Base-by-base conservation (phyloP, 495 filamentous ascomycete species). In the Bacidia gigantensis region DNA sequence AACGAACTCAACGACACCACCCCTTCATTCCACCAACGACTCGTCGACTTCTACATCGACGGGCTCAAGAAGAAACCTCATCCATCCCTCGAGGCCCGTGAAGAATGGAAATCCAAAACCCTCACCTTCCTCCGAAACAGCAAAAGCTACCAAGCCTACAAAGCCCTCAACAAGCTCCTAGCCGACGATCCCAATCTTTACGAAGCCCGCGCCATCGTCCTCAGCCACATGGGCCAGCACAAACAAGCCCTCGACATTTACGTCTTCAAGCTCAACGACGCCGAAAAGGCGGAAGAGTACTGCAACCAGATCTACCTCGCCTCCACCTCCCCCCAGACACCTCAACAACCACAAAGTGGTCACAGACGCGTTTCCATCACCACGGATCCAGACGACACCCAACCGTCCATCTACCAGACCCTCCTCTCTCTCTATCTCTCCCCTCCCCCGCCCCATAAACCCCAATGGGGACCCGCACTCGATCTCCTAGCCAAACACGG, bases 191-290 rank as follows among this genome's bases (percentile, higher is more conserved):
- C 89, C 0, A 72, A 79, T 12, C 93, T 92, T 63, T 94, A 83
- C 67, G 92, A 97, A 65, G 82, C 87, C 3, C 82, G 89, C 49
- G 93, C 93, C 20, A 82, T 96, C 26, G 82, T 97, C 9, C 80
- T 97, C 26, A 88, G 87, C 65, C 93, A 93, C 58, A 94, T 99
- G 86, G 88, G 86, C 9, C 84, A 89, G 53, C 89, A 99, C 67
- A 84, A 87, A 62, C 87, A 95, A 64, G 90, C 93, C 0, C 67
- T 99, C 20, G 84, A 89, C 64, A 94, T 97, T 22, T 99, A 95
- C 62, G 89, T 97, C 11, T 99, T 95, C 69, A 89, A 90, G 59
- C 73, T 99, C 52, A 67, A 84, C 52, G 83, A 92, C 62, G 86
- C 86, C 54, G 72, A 69, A 2, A 97, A 95, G 63, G 93, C 92